phyloP scores from a whole-genome alignment of 129 eudicot genomes.

The Glebionis coronaria region DNA sequence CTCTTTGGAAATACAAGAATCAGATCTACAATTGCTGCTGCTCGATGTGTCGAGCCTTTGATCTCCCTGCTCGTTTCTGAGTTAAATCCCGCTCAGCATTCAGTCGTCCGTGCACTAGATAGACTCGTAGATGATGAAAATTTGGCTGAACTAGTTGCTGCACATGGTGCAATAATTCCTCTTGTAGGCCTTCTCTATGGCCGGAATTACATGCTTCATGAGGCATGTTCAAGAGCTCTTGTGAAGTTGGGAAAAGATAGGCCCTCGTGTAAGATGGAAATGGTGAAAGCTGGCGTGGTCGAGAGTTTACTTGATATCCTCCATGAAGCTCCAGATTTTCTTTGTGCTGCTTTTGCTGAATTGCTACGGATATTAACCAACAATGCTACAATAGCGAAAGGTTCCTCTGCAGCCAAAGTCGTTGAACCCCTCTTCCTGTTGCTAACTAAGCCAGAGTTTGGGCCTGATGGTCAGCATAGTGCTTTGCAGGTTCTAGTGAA shows the following conservation, averaged over 20 bases:
- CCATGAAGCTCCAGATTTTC: conserved; percentile 92
- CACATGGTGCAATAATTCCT: conserved; percentile 96
- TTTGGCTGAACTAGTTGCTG: conserved; percentile 89
- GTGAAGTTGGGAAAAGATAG: conserved; percentile 96
- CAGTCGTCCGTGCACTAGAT: conserved; percentile 87
- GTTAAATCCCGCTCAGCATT: conserved; percentile 82
- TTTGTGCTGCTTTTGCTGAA: conserved; percentile 92
- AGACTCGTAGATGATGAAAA: conserved; percentile 87
- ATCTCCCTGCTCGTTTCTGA: conserved; percentile 85
- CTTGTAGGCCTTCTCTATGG: conserved; percentile 92
- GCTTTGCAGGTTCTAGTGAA: conserved; percentile 92
- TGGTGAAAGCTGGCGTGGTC: conserved; percentile 97
- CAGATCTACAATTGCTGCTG: conserved; percentile 88
- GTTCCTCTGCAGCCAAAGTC: conserved; percentile 96
- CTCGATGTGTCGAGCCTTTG: conserved; percentile 95
- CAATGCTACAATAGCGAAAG: conserved; percentile 92
- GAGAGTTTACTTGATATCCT: conserved; percentile 86
- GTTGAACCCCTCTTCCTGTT: conserved; percentile 84
- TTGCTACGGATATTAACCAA: conserved; percentile 89
- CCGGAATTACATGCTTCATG: conserved; percentile 78
- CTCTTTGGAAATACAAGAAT: conserved; percentile 90
- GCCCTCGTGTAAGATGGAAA: conserved; percentile 95
- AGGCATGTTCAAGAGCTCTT: conserved; percentile 88
- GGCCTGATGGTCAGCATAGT: conserved; percentile 96
- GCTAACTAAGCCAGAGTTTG: conserved; percentile 70